phyloP scores from a whole-genome alignment of 331 rosid species.

The Saraca asoca region DNA sequence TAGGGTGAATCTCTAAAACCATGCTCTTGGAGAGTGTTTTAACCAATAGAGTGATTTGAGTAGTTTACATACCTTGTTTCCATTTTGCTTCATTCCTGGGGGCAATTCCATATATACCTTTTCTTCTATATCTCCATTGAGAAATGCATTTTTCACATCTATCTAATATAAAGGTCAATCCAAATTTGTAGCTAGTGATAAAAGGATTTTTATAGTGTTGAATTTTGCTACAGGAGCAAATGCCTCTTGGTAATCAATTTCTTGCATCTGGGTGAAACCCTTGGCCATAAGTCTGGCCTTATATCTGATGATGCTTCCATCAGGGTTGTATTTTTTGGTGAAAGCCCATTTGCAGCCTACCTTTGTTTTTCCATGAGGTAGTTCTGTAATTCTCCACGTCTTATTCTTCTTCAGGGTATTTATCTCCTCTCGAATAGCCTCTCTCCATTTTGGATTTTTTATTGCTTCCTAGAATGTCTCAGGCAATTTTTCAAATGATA shows the following conservation, averaged over 20 bases:
- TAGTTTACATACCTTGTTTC: background rate
- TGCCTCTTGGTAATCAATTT: background rate
- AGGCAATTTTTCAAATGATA: too few species aligned
- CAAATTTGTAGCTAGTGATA: background rate
- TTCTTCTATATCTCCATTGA: background rate
- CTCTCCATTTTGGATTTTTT: background rate
- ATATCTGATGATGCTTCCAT: background rate
- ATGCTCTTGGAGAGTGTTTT: background rate
- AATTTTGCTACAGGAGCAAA: constrained; percentile 2
- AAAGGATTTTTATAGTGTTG: background rate
- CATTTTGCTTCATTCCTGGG: background rate
- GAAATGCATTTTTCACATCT: background rate
- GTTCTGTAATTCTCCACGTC: background rate
- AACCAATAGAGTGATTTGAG: background rate
- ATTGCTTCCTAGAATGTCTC: too few species aligned
- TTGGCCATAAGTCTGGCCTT: background rate
- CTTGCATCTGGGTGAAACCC: background rate
- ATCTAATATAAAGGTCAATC: background rate
- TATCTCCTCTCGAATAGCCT: background rate
- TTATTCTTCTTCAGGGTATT: background rate
- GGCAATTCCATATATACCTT: background rate
- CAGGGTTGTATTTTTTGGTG: background rate
- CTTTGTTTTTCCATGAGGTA: background rate
- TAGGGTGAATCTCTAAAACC: background rate
- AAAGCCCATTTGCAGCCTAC: background rate